Percentiles rank a stretch among this genome's conserved stretches.
phyloP scores from a whole-genome alignment of 2,329 filamentous ascomycete species.

The Plenodomus lindquistii region DNA sequence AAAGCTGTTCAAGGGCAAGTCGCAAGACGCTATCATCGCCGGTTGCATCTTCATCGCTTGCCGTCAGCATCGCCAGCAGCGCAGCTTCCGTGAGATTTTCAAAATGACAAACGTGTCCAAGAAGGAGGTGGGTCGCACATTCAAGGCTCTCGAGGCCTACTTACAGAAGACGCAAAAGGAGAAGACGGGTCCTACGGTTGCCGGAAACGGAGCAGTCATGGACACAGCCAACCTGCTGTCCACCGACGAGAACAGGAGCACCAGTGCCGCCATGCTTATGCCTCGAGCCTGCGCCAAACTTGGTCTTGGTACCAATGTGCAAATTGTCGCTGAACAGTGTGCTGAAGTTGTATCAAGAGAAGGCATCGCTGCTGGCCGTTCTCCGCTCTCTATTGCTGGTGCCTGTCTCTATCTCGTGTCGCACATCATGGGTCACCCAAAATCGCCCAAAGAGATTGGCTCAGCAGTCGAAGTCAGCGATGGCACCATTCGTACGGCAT shows the following conservation, averaged over 20 bases:
- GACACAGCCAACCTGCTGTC: constrained; percentile 64
- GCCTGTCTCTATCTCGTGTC: constrained; percentile 97
- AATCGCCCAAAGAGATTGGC: constrained; percentile 85
- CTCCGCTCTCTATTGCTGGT: constrained; percentile 89
- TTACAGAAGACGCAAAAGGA: constrained; percentile 65
- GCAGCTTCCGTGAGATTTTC: constrained; percentile 94
- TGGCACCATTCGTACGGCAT: constrained; percentile 93
- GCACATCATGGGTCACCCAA: constrained; percentile 78
- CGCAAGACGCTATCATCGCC: constrained; percentile 89
- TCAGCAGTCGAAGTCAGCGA: constrained; percentile 87
- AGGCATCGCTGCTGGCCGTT: constrained; percentile 85
- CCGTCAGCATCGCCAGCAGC: constrained; percentile 81
- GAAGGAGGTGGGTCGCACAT: constrained; percentile 95
- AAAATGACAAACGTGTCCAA: constrained; percentile 91
- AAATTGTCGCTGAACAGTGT: constrained; percentile 77
- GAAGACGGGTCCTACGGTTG: constrained; percentile 24
- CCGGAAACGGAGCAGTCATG: constrained; percentile 48
- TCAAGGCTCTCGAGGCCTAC: constrained; percentile 89
- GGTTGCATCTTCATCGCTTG: constrained; percentile 98
- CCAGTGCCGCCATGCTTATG: constrained; percentile 82
- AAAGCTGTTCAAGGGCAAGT: constrained; percentile 93
- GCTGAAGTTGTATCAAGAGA: constrained; percentile 77
- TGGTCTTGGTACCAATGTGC: constrained; percentile 73
- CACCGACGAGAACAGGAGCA: constrained; percentile 67
- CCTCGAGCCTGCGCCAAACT: constrained; percentile 88